These are phyloP conservation scores for Colletotrichum caudatum DNA, from an alignment of 2,329 filamentous ascomycete genomes.

Conservation along the genomic window DNA sequence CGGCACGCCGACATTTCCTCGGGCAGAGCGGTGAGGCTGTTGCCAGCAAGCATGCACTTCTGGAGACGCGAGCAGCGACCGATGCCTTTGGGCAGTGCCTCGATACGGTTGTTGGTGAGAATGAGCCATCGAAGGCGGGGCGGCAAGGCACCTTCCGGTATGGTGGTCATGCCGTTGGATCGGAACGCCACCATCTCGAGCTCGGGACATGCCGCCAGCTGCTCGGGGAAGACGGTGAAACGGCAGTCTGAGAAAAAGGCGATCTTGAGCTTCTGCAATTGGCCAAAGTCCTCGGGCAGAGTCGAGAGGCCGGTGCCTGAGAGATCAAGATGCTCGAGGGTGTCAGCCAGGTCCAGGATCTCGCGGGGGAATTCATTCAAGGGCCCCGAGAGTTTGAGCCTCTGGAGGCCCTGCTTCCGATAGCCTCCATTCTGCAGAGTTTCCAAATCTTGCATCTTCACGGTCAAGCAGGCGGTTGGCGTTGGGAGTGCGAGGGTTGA, in stretches of 20 bases:
- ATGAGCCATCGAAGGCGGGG: conserved; percentile 60
- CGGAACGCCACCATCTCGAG: conserved; percentile 65
- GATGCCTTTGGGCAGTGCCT: conserved; percentile 55
- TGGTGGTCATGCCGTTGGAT: conserved; percentile 56
- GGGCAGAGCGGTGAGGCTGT: conserved; percentile 55
- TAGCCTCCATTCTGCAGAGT: conserved; percentile 50
- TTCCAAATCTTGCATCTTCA: conserved; percentile 49
- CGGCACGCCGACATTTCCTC: conserved; percentile 57
- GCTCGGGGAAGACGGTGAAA: conserved; percentile 57
- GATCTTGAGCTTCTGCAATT: conserved; percentile 58
- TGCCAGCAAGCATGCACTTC: conserved; percentile 64
- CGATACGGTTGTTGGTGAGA: conserved; percentile 59
- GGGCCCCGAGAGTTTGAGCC: conserved; percentile 52
- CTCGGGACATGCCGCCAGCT: conserved; percentile 56
- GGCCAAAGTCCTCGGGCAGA: conserved; percentile 55
- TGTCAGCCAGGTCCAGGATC: conserved; percentile 55
- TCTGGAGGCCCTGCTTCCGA: conserved; percentile 45
- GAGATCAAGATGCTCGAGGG: conserved; percentile 61
- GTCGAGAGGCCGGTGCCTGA: conserved; percentile 58
- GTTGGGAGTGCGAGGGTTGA: not conserved
- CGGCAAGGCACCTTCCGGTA: conserved; percentile 58
- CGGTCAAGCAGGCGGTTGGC: not conserved
- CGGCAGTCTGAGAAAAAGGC: conserved; percentile 61
- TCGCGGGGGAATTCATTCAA: conserved; percentile 54
- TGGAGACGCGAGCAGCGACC: conserved; percentile 57